Percentiles rank a stretch among this genome's conserved stretches.
Evolutionary conservation across 1,284 basidiomycete genomes (phyloP).

Genomic region (Cryptococcus wingfieldii): DNA sequence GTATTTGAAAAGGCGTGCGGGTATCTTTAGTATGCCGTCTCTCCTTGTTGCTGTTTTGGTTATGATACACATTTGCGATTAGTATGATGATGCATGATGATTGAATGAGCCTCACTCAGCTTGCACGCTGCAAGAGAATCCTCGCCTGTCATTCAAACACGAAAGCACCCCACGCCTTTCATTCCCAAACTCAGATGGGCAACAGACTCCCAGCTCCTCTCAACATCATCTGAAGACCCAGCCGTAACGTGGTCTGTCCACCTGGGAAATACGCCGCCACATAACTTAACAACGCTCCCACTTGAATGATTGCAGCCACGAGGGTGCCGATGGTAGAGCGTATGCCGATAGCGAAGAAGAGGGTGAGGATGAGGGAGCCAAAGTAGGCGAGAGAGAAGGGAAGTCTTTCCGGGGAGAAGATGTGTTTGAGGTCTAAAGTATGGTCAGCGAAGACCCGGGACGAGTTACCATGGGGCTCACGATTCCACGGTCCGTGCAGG

Average conservation of each 20-base stretch:
- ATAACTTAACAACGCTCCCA: slow-evolving; percentile 77
- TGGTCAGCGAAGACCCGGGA: neutral
- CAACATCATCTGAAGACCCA: slow-evolving; percentile 75
- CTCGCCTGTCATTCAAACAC: too few species aligned
- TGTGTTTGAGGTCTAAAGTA: slow-evolving; percentile 70
- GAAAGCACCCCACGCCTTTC: too few species aligned
- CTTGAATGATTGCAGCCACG: slow-evolving; percentile 72
- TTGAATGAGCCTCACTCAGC: too few species aligned
- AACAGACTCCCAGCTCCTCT: slow-evolving; percentile 74
- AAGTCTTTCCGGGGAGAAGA: slow-evolving; percentile 75
- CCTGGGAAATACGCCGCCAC: slow-evolving; percentile 89
- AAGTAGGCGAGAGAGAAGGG: slow-evolving; percentile 86
- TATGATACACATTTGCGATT: too few species aligned
- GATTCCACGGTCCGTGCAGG: slow-evolving; percentile 47
- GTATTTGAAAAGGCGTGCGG: slow-evolving; percentile 17
- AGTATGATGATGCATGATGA: too few species aligned
- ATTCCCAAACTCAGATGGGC: slow-evolving; percentile 55
- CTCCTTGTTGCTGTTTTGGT: too few species aligned
- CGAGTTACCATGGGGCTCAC: slow-evolving; percentile 24
- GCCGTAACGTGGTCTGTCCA: slow-evolving; percentile 63
- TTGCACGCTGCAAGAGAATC: too few species aligned
- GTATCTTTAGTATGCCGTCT: too few species aligned
- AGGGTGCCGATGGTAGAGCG: slow-evolving; percentile 80
- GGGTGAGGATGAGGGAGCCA: slow-evolving; percentile 69
- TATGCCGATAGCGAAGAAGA: slow-evolving; percentile 78